Percentiles rank a stretch among this genome's conserved stretches.
These are phyloP conservation scores for Diphasiastrum complanatum DNA, from an alignment of 83 land plant genomes.

Conservation along the genomic window DNA sequence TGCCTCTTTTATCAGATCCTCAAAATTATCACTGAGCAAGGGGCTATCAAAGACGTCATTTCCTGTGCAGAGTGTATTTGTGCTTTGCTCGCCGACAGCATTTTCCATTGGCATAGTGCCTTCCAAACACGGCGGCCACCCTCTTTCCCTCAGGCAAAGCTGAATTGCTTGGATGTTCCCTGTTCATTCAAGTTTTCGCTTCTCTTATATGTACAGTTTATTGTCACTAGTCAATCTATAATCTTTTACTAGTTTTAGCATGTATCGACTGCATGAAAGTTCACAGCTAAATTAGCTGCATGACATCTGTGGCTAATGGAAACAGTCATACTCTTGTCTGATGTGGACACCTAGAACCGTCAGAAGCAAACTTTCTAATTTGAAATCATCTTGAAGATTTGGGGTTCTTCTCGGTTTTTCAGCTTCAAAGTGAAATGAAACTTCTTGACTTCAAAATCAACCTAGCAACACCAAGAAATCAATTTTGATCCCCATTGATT, in stretches of 20 bases:
- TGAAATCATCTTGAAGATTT: no score
- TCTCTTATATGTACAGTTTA: not conserved
- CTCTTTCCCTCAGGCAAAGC: constrained; percentile 16
- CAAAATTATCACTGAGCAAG: constrained; percentile 20
- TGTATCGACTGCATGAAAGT: not conserved
- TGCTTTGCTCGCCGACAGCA: constrained; percentile 27
- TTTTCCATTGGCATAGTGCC: constrained; percentile 28
- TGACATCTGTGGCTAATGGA: no score
- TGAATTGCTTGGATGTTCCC: no score
- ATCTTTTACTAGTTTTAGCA: not conserved
- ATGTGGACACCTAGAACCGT: no score
- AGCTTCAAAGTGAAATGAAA: no score
- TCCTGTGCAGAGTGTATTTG: constrained; percentile 29
- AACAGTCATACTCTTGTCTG: no score
- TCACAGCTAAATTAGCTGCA: no score
- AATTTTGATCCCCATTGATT: no score
- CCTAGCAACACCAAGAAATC: no score
- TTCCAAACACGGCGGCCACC: constrained; percentile 23
- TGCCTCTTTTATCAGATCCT: constrained; percentile 16
- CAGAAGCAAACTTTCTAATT: no score
- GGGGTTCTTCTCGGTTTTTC: no score
- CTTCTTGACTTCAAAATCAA: no score
- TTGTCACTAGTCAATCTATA: not conserved
- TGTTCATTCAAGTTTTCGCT: not conserved
- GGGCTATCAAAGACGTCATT: constrained; percentile 6